Conservation (phyloP, 2,329 filamentous ascomycete species). For the Hymenoscyphus repandus region DNA sequence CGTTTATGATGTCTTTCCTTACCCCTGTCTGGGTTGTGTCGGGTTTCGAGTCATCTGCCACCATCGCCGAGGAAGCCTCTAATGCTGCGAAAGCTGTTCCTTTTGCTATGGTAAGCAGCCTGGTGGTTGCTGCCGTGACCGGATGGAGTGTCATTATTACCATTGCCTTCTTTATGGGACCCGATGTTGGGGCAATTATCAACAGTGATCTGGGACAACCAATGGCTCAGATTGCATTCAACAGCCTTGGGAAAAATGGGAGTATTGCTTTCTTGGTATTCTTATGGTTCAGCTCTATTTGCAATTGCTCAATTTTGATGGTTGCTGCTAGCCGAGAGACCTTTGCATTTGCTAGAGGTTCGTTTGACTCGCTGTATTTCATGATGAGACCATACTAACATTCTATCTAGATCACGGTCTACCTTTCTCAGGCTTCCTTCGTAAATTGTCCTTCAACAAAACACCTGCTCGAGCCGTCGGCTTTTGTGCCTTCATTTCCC, state of each 20-base stretch:
- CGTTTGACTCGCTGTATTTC: background rate
- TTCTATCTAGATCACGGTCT: slow-evolving; percentile 27
- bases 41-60: slow-evolving; percentile 29
- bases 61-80: slow-evolving; percentile 30
- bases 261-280: slow-evolving; percentile 36
- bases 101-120: slow-evolving; percentile 30
- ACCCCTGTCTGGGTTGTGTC: slow-evolving; percentile 32
- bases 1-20: slow-evolving; percentile 29
- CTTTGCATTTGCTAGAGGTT: slow-evolving; percentile 30
- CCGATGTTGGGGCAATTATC: slow-evolving; percentile 40
- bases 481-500: slow-evolving; percentile 26
- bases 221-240: slow-evolving; percentile 52
- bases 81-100: slow-evolving; percentile 30
- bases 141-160: slow-evolving; percentile 55
- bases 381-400: background rate
- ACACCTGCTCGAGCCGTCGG: slow-evolving; percentile 28
- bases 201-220: slow-evolving; percentile 45
- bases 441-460: slow-evolving; percentile 26
- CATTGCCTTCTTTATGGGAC: slow-evolving; percentile 50
- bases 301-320: slow-evolving; percentile 31
- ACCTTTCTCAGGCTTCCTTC: slow-evolving; percentile 27
- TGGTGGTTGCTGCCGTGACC: slow-evolving; percentile 32
- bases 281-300: slow-evolving; percentile 27
- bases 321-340: slow-evolving; percentile 30
- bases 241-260: slow-evolving; percentile 47